These are phyloP conservation scores for Podospora comata DNA, from an alignment of 495 filamentous ascomycete genomes.

Conservation along the genomic window DNA sequence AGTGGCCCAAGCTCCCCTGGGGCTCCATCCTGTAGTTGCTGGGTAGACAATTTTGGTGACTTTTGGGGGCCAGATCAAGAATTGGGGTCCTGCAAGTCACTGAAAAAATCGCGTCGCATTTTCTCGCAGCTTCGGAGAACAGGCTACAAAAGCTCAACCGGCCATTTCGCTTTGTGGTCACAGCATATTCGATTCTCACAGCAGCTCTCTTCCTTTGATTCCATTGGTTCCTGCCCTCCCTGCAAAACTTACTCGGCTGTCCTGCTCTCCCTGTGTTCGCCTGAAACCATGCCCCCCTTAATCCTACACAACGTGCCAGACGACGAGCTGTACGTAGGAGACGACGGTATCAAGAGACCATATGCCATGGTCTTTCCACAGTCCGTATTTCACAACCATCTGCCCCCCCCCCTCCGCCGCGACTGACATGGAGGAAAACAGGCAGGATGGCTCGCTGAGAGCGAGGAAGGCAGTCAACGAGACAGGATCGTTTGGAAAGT, in stretches of 20 bases:
- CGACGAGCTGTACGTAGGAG: conserved; percentile 55
- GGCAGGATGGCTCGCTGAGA: conserved; percentile 39
- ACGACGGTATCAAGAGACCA: conserved; percentile 54
- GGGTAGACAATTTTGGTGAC: neutral
- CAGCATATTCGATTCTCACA: neutral
- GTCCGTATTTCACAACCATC: conserved; percentile 34
- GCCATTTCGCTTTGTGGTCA: conserved; percentile 1
- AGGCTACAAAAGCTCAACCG: neutral
- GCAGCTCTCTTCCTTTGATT: neutral
- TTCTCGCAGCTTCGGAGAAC: neutral
- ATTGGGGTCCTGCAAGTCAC: neutral
- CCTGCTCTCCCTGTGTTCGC: neutral
- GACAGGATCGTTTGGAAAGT: conserved; percentile 56
- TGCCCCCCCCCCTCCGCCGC: neutral
- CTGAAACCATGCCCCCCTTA: conserved; percentile 48
- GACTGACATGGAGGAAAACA: conserved; percentile 18
- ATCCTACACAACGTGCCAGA: conserved; percentile 59
- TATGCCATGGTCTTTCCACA: conserved; percentile 56
- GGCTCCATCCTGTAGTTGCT: conserved; percentile 14
- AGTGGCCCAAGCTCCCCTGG: neutral
- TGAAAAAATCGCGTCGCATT: conserved; percentile 29
- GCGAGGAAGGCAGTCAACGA: conserved; percentile 45
- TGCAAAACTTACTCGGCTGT: neutral
- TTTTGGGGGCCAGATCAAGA: conserved; percentile 5
- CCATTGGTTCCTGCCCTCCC: neutral